Evolutionary conservation across 2,329 filamentous ascomycete genomes (phyloP).

Genomic region (Emergomyces orientalis): DNA sequence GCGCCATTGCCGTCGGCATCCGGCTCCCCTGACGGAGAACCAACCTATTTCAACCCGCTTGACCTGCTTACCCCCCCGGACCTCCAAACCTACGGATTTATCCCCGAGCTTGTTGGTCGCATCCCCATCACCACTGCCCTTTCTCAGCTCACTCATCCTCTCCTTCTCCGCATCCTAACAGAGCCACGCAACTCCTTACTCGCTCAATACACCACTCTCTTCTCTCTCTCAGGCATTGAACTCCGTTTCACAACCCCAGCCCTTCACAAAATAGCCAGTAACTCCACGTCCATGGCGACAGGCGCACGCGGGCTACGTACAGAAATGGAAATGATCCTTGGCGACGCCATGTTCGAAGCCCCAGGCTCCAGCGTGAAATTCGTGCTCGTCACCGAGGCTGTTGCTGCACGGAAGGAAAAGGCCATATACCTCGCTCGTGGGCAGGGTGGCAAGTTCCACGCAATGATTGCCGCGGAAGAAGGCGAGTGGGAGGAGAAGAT

Average conservation of each 20-base stretch:
- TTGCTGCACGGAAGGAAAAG: slow-evolving; percentile 53
- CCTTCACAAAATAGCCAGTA: slow-evolving; percentile 70
- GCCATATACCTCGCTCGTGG: slow-evolving; percentile 45
- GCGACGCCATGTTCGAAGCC: slow-evolving; percentile 72
- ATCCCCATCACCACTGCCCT: slow-evolving; percentile 85
- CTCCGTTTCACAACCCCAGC: slow-evolving; percentile 75
- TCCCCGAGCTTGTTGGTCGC: slow-evolving; percentile 91
- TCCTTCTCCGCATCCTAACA: slow-evolving; percentile 77
- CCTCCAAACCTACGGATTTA: slow-evolving; percentile 78
- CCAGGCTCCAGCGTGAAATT: slow-evolving; percentile 58
- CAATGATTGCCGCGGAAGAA: slow-evolving; percentile 43
- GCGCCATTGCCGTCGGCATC: slow-evolving; percentile 36
- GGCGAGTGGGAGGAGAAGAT: slow-evolving; percentile 40
- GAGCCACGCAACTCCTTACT: slow-evolving; percentile 85
- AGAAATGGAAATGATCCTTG: slow-evolving; percentile 68
- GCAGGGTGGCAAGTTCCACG: slow-evolving; percentile 43
- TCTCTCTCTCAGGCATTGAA: slow-evolving; percentile 66
- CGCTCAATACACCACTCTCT: slow-evolving; percentile 80
- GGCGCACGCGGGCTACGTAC: slow-evolving; percentile 72
- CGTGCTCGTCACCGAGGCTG: slow-evolving; percentile 62
- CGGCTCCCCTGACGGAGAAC: slow-evolving; percentile 29
- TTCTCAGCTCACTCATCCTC: slow-evolving; percentile 57
- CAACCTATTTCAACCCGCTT: slow-evolving; percentile 49
- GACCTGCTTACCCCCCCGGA: slow-evolving; percentile 68
- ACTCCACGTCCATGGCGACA: slow-evolving; percentile 59